Evolutionary conservation across 192 early-diverging fungal species (phyloP).

Genomic region (Podila horticola): DNA sequence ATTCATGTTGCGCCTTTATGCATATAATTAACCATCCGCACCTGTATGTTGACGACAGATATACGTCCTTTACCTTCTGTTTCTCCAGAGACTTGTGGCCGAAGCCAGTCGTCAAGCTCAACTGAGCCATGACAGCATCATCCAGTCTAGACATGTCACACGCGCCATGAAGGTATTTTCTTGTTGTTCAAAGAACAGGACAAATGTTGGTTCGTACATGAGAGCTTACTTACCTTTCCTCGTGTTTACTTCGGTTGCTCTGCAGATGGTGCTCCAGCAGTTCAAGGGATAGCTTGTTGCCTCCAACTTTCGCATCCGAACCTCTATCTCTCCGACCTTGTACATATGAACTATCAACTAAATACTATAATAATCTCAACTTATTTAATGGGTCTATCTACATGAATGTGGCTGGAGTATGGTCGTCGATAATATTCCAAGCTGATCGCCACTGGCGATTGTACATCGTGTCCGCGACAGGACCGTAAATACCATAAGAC

Average conservation of each 20-base stretch:
- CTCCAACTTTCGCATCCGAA: neutral
- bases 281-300: conserved; percentile 29
- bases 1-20: neutral
- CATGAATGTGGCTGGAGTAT: neutral
- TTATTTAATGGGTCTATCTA: neutral
- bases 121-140: conserved; percentile 32
- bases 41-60: conserved; percentile 6
- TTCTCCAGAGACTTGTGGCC: conserved; percentile 36
- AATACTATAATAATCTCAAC: no score
- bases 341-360: neutral
- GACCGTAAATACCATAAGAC: conserved; percentile 66
- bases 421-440: conserved; percentile 12
- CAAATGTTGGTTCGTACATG: neutral
- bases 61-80: conserved; percentile 45
- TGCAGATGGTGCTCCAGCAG: conserved; percentile 40
- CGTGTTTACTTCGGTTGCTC: neutral
- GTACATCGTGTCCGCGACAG: conserved; percentile 48
- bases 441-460: conserved; percentile 40
- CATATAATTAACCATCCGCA: neutral
- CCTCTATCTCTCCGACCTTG: neutral
- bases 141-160: conserved; percentile 48
- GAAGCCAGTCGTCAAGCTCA: conserved; percentile 46
- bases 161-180: conserved; percentile 30
- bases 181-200: neutral
- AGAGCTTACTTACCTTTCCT: neutral